phyloP scores from a whole-genome alignment of 176 grass and related monocot species.

The Hordeum marinum region DNA sequence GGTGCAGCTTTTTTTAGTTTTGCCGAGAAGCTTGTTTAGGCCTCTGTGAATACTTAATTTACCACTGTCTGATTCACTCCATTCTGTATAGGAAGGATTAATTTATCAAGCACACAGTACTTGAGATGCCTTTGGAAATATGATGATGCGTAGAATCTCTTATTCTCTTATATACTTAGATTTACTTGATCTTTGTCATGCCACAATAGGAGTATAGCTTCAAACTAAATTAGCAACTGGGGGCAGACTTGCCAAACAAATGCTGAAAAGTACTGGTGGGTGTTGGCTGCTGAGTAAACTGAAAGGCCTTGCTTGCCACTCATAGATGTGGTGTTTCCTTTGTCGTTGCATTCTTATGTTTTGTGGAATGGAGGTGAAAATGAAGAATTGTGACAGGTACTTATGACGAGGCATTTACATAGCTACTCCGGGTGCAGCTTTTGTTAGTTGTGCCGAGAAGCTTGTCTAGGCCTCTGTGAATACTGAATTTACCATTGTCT shows the following conservation, averaged over 20 bases:
- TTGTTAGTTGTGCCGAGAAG: slow-evolving; percentile 21
- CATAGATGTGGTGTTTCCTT: background rate
- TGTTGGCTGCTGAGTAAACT: background rate
- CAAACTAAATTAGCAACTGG: background rate
- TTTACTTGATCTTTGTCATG: background rate
- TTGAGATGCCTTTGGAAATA: background rate
- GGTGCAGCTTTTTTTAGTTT: slow-evolving; percentile 20
- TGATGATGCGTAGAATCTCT: background rate
- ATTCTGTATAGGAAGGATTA: background rate
- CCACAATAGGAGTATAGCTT: background rate
- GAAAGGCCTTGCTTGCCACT: background rate
- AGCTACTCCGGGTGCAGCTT: slow-evolving; percentile 23
- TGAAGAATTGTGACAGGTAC: slow-evolving; percentile 49
- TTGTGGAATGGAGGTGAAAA: slow-evolving; percentile 46
- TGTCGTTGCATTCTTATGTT: background rate
- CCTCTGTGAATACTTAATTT: slow-evolving; percentile 8
- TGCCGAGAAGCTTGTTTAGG: slow-evolving; percentile 19
- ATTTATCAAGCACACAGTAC: background rate
- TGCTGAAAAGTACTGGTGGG: background rate
- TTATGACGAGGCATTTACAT: slow-evolving; percentile 20
- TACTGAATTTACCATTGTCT: slow-evolving; percentile 7
- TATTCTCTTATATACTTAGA: background rate
- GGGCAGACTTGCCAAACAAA: background rate
- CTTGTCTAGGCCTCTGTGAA: slow-evolving; percentile 11
- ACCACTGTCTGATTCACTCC: slow-evolving; percentile 22